Percentiles rank a stretch among this genome's conserved stretches.
These are phyloP conservation scores for Jaltomata sinuosa DNA, from an alignment of 257 asterid species.

Conservation along the genomic window DNA sequence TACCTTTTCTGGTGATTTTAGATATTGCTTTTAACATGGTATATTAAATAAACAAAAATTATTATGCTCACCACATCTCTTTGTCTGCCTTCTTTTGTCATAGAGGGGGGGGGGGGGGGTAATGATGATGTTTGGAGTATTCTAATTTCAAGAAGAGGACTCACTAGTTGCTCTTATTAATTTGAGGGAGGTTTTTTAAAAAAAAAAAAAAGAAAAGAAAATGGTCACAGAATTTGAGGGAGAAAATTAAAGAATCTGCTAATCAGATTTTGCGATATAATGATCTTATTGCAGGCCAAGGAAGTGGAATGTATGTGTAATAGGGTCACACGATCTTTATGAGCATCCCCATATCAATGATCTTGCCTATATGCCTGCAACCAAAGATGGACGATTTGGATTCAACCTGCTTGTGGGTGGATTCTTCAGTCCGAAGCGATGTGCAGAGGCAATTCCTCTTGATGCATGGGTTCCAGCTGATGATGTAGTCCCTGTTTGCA, in stretches of 20 bases:
- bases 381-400: constrained; percentile 67
- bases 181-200: not conserved
- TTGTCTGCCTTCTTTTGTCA: no score
- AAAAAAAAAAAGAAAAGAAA: no score
- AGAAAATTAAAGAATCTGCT: not conserved
- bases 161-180: not conserved
- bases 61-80: no score
- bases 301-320: constrained; percentile 94
- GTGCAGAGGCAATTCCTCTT: constrained; percentile 93
- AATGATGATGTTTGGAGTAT: not conserved
- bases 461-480: constrained; percentile 97
- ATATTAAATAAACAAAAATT: not conserved
- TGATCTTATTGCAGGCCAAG: constrained; percentile 61
- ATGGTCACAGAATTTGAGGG: not conserved
- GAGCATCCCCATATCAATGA: constrained; percentile 98
- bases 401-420: constrained; percentile 94
- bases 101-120: no score
- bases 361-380: constrained; percentile 94
- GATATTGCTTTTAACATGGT: not conserved
- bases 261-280: not conserved
- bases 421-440: constrained; percentile 81
- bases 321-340: constrained; percentile 88
- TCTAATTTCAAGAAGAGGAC: not conserved
- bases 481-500: constrained; percentile 73
- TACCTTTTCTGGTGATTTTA: not conserved